Conservation (phyloP, 2,329 filamentous ascomycete genomes). For the Colletotrichum nymphaeae region DNA sequence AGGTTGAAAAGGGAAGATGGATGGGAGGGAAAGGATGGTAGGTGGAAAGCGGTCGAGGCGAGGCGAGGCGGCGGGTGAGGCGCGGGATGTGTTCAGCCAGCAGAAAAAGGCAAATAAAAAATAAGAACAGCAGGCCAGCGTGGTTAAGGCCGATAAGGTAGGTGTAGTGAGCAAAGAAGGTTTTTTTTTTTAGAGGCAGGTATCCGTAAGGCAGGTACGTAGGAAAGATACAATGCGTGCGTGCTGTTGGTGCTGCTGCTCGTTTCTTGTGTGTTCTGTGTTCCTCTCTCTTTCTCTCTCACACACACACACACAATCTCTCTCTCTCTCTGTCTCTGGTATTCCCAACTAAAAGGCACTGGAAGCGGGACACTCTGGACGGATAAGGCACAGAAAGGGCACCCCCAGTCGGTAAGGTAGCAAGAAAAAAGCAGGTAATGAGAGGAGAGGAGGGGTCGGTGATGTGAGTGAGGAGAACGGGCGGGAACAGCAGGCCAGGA, state of each 20-base stretch:
- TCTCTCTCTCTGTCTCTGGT: not conserved
- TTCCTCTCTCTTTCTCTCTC: not conserved
- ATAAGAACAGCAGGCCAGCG: not conserved
- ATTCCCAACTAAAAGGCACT: not conserved
- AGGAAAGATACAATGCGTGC: not conserved
- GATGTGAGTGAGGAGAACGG: slow-evolving; percentile 10
- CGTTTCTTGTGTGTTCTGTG: not conserved
- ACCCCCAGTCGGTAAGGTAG: not conserved
- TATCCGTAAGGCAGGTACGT: not conserved
- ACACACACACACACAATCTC: too few relatives aligned
- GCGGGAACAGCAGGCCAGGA: not conserved
- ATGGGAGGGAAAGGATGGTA: not conserved
- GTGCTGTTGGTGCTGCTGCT: not conserved
- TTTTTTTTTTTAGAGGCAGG: not conserved
- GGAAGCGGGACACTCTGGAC: not conserved
- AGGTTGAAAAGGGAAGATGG: not conserved
- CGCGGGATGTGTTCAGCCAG: slow-evolving; percentile 21
- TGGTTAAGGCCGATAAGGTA: not conserved
- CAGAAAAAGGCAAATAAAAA: not conserved
- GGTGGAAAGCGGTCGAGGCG: slow-evolving; percentile 6
- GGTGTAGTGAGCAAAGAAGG: not conserved
- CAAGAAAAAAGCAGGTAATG: slow-evolving; percentile 12
- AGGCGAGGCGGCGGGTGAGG: slow-evolving; percentile 6
- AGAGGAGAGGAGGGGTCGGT: slow-evolving; percentile 21
- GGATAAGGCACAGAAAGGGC: not conserved